Base-by-base conservation (phyloP, 805 yeast species). In the Candida succiphila region DNA sequence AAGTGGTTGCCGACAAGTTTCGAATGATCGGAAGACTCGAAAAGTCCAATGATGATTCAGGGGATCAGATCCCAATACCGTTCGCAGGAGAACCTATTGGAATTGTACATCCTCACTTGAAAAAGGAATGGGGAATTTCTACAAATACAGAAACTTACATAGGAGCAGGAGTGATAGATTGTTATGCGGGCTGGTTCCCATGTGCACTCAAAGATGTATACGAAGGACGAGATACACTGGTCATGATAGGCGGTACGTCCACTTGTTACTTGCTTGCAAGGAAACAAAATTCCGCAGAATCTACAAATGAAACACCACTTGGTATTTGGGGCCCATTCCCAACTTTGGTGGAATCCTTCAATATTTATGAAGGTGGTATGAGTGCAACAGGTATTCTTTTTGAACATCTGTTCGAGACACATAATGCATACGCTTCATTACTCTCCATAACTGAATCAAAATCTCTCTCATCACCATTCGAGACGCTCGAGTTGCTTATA, bases 311-410 rank as follows among this genome's bases (percentile, higher is more conserved):
- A 9, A 30, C 42, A 7, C 48, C 49, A 3, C 26, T 61, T 0
- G 80, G 80, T 0, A 52, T 73, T 4, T 75, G 83, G 83, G 81
- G 83, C 0, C 82, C 81, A 1, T 75, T 67, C 43, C 42, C 54
- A 2, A 55, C 61, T 25, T 48, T 69, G 5, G 35, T 63, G 2
- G 44, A 48, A 1, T 52, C 39, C 4, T 37, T 45, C 16, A 40
- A 44, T 17, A 57, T 72, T 2, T 74, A 65, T 31, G 72, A 73
- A 39, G 72, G 69, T 32, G 83, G 83, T 0, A 70, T 68, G 36
- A 69, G 79, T 4, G 72, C 77, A 12, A 65, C 80, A 0, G 83
- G 83, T 4, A 58, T 64, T 33, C 51, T 75, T 6, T 56, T 69
- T 19, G 74, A 70, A 37, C 61, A 65, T 27, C 47, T 74, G 4